Percentiles rank a stretch among this genome's conserved stretches.
phyloP scores from a whole-genome alignment of 2,329 filamentous ascomycete species.

The Aspergillus felis region DNA sequence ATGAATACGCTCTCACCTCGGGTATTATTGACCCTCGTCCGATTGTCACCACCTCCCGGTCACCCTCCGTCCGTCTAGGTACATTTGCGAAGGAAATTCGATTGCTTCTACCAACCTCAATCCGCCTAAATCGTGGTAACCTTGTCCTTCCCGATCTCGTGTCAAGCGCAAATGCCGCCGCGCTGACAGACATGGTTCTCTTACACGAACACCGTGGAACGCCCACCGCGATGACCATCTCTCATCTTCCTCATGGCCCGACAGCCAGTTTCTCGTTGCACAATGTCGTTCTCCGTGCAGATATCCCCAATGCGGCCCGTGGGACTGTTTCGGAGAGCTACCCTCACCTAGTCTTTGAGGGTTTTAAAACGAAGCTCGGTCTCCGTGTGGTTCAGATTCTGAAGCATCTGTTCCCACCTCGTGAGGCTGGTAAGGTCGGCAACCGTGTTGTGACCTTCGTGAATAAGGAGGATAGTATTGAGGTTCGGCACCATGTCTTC shows the following conservation, averaged over 20 bases:
- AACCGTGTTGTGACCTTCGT: conserved; percentile 90
- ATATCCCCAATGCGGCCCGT: conserved; percentile 81
- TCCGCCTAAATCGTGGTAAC: conserved; percentile 88
- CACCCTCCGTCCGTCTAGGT: conserved; percentile 78
- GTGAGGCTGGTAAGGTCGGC: conserved; percentile 79
- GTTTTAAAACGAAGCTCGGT: conserved; percentile 78
- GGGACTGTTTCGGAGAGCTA: conserved; percentile 91
- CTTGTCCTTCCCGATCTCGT: conserved; percentile 83
- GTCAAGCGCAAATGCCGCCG: conserved; percentile 71
- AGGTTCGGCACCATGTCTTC: conserved; percentile 91
- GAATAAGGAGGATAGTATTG: conserved; percentile 82
- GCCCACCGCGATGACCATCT: conserved; percentile 82
- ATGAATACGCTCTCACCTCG: conserved; percentile 88
- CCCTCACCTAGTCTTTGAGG: conserved; percentile 92
- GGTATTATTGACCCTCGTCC: conserved; percentile 86
- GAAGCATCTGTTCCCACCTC: conserved; percentile 89
- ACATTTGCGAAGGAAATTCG: conserved; percentile 92
- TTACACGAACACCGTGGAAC: conserved; percentile 91
- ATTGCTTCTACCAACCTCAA: conserved; percentile 75
- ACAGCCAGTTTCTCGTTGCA: conserved; percentile 84
- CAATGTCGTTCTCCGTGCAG: conserved; percentile 87
- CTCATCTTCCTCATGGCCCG: conserved; percentile 83
- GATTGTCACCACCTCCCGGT: conserved; percentile 84
- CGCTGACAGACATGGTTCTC: conserved; percentile 78
- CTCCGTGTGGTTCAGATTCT: conserved; percentile 81